Conservation (phyloP, 495 filamentous ascomycete genomes). For the Letharia columbiana region DNA sequence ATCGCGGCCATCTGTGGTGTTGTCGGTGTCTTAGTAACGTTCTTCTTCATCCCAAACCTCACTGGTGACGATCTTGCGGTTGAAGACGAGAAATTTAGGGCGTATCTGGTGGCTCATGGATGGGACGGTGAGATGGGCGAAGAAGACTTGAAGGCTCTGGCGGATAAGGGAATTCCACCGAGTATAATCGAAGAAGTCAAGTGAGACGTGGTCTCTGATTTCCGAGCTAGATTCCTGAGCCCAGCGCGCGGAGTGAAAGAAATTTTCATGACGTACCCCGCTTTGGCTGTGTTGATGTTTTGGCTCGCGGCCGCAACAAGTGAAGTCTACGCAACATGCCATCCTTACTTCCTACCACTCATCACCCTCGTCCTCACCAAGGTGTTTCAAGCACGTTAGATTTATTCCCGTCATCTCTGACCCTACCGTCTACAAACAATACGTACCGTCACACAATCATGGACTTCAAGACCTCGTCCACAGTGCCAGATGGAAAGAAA, state of each 20-base stretch:
- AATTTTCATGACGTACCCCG: not conserved
- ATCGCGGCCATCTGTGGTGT: conserved; percentile 46
- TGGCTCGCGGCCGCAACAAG: not conserved
- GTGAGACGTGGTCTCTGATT: not conserved
- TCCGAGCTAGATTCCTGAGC: not conserved
- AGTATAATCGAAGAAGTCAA: conserved; percentile 7
- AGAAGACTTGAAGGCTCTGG: conserved; percentile 31
- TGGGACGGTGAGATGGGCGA: conserved; percentile 45
- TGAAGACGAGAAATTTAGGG: conserved; percentile 38
- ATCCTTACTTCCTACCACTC: not conserved
- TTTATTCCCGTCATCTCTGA: not conserved
- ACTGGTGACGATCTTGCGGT: conserved; percentile 36
- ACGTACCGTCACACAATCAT: not conserved
- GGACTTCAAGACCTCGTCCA: not conserved
- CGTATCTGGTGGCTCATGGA: conserved; percentile 39
- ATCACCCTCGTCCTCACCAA: not conserved
- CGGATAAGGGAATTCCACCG: conserved; percentile 25
- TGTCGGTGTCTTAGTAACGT: conserved; percentile 43
- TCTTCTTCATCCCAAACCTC: conserved; percentile 43
- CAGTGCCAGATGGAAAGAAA: not conserved
- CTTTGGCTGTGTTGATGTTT: not conserved
- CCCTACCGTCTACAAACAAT: not conserved
- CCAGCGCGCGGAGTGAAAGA: not conserved
- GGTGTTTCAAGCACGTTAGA: not conserved
- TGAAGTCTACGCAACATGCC: not conserved